phyloP scores from a whole-genome alignment of 1,284 basidiomycete genomes.

The Heterobasidion parviporum region DNA sequence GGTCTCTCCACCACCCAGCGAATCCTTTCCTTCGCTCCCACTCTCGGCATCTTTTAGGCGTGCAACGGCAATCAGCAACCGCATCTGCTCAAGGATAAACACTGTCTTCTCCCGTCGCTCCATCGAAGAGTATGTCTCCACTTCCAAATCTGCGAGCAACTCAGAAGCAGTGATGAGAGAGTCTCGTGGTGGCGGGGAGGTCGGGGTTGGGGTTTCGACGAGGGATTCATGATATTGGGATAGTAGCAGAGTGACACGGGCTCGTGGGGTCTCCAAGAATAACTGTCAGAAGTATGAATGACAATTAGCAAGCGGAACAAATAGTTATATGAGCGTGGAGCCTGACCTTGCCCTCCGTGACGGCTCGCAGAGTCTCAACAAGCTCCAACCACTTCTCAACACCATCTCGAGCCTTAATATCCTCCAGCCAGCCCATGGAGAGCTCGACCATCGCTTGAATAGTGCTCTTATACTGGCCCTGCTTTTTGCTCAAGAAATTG shows the following conservation, averaged over 20 bases:
- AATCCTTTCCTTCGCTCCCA: slow-evolving; percentile 39
- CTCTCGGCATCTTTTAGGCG: slow-evolving; percentile 58
- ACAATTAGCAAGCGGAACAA: neutral
- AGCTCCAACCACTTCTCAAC: slow-evolving; percentile 78
- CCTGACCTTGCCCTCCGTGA: slow-evolving; percentile 91
- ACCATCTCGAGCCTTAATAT: slow-evolving; percentile 61
- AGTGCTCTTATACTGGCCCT: slow-evolving; percentile 91
- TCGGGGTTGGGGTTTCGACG: slow-evolving; percentile 30
- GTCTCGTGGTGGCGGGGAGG: slow-evolving; percentile 45
- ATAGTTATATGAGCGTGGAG: slow-evolving; percentile 8
- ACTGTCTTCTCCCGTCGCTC: slow-evolving; percentile 97
- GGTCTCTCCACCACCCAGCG: slow-evolving; percentile 61
- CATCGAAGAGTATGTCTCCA: slow-evolving; percentile 99
- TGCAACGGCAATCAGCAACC: slow-evolving; percentile 70
- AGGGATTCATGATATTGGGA: slow-evolving; percentile 78
- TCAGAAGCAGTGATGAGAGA: slow-evolving; percentile 81
- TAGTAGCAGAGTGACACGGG: slow-evolving; percentile 83
- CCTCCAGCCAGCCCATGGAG: slow-evolving; percentile 73
- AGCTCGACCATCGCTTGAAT: slow-evolving; percentile 89
- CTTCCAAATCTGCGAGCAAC: slow-evolving; percentile 89
- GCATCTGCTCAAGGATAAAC: slow-evolving; percentile 98
- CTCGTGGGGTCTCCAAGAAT: slow-evolving; percentile 94
- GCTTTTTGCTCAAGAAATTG: slow-evolving; percentile 83
- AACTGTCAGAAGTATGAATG: slow-evolving; percentile 45
- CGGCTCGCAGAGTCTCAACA: slow-evolving; percentile 81